phyloP scores from a whole-genome alignment of 768 basidiomycete species.

The Coprinopsis cinerea region DNA sequence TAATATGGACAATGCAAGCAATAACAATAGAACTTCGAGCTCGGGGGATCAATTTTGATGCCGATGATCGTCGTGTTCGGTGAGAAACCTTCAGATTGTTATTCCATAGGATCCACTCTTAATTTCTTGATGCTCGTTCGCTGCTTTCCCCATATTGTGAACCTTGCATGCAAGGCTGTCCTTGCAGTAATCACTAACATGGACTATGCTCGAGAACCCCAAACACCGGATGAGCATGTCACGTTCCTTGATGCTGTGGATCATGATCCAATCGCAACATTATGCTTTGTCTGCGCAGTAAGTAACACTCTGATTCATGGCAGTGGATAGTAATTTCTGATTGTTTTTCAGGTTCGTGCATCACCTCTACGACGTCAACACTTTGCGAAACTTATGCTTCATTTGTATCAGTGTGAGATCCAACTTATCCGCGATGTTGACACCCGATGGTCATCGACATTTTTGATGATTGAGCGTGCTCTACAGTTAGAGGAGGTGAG shows the following conservation, averaged over 20 bases:
- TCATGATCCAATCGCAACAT: background rate
- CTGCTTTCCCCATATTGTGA: conserved; percentile 22
- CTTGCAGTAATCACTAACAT: conserved; percentile 14
- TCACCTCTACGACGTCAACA: conserved; percentile 2
- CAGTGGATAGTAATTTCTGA: background rate
- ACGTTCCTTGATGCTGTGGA: background rate
- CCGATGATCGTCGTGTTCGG: conserved; percentile 11
- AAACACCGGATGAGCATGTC: background rate
- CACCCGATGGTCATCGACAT: conserved; percentile 7
- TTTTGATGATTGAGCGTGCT: conserved; percentile 5
- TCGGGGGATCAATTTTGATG: conserved; percentile 9
- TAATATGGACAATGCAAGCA: conserved; percentile 17
- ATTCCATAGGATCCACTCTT: background rate
- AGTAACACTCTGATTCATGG: background rate
- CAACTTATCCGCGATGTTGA: conserved; percentile 7
- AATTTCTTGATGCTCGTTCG: conserved; percentile 2
- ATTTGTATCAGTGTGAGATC: background rate
- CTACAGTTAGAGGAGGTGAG: background rate
- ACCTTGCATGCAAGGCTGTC: conserved; percentile 19
- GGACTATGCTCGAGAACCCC: conserved; percentile 1
- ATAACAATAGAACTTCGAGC: conserved; percentile 13
- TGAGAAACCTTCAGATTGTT: conserved; percentile 5
- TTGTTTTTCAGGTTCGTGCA: background rate
- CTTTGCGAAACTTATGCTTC: background rate
- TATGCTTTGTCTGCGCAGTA: background rate